Evolutionary conservation across 2,329 filamentous ascomycete genomes (phyloP), one percentile per base, ranked within the genome.

Genomic region (Dendrostoma leiphaemia): DNA sequence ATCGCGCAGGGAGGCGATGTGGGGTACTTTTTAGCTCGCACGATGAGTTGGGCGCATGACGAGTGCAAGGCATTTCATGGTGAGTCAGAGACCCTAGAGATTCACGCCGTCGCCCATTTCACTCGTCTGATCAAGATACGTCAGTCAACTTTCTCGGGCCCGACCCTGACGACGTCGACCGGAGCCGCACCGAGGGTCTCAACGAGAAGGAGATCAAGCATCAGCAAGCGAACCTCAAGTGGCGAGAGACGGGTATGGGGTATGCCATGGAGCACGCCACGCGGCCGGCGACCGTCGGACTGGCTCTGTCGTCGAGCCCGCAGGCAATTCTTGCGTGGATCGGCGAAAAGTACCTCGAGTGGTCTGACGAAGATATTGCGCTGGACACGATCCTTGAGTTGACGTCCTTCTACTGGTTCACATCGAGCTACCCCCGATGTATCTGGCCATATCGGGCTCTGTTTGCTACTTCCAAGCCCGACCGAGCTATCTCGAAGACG

Each of bases 1-100:
- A 64, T 82, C 7, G 72, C 73, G 0, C 81, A 84, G 63, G 82
- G 82, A 9, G 82, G 82, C 3, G 82, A 86, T 59, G 68, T 85
- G 2, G 78, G 80, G 2, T 73, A 71, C 40, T 65, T 70, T 24
- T 53, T 82, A 4, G 66, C 72, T 0, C 65, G 78, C 12, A 58
- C 71, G 0, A 62, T 83, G 41, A 74, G 72, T 4, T 68, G 65
- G 0, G 65, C 63, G 1, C 72, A 74, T 44, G 62, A 71, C 0
- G 71, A 74, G 43, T 82, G 78, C 64, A 80, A 77, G 64, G 79
- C 72, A 29, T 64, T 68, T 32, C 68, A 71, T 28, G 45, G 57
- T 62, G 45, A 59, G 60, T 53, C 21, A 46, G 24, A n/a, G 29
- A 2, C n/a, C n/a, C 51, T 15, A 38, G 23, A 10, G 9, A n/a